These are phyloP conservation scores for Flaveria bidentis DNA, from an alignment of 129 eudicot genomes.

Conservation along the genomic window DNA sequence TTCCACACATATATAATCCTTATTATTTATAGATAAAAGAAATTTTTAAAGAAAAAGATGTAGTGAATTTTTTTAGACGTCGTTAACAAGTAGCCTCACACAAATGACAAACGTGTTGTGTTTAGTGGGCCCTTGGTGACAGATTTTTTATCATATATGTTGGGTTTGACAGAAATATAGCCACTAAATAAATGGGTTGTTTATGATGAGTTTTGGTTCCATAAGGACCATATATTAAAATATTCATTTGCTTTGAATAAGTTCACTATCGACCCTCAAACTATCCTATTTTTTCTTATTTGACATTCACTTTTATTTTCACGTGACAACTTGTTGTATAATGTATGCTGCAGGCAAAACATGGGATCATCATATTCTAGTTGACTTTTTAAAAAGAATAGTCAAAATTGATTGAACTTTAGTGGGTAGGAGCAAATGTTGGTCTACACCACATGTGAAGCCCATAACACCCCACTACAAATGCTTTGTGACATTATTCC, in stretches of 20 bases:
- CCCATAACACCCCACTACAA: constrained; percentile 38
- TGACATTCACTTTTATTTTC: constrained; percentile 22
- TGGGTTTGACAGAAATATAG: constrained; percentile 29
- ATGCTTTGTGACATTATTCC: constrained; percentile 42
- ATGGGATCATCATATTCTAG: constrained; percentile 40
- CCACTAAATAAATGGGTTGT: constrained; percentile 23
- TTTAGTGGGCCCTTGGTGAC: constrained; percentile 31
- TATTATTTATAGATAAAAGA: too few species aligned
- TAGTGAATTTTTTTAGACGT: too few species aligned
- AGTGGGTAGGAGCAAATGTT: constrained; percentile 46
- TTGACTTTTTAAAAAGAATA: constrained; percentile 31
- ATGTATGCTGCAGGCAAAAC: constrained; percentile 31
- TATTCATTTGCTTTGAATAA: neutral
- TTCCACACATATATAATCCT: too few species aligned
- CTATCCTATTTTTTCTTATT: constrained; percentile 4
- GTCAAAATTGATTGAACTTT: constrained; percentile 41
- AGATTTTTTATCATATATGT: constrained; percentile 31
- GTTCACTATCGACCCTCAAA: constrained; percentile 23
- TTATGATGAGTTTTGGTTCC: constrained; percentile 5
- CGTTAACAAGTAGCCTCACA: too few species aligned
- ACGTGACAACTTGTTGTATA: constrained; percentile 38
- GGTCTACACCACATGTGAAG: constrained; percentile 38
- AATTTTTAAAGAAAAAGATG: too few species aligned
- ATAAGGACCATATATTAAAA: neutral
- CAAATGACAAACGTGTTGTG: neutral